Percentiles rank a stretch among this genome's conserved stretches.
Evolutionary conservation across 768 basidiomycete genomes (phyloP).

Genomic region (Suillus luteus): DNA sequence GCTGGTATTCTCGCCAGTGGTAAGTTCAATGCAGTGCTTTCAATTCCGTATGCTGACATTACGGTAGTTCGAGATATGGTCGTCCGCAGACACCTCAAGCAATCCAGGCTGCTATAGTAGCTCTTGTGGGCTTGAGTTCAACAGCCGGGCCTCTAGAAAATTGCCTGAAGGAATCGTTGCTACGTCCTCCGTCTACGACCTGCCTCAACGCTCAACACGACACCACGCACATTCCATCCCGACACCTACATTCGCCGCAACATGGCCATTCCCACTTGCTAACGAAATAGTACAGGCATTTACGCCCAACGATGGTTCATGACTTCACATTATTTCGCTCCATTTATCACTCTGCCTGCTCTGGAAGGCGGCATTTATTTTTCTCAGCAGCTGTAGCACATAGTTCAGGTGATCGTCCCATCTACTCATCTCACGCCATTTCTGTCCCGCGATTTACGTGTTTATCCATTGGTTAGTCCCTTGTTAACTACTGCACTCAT

Average conservation of each 20-base stretch:
- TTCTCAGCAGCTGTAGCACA: conserved; percentile 15
- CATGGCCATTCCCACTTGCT: neutral
- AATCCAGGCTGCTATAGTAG: conserved; percentile 63
- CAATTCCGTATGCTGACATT: conserved; percentile 12
- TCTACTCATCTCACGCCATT: conserved; percentile 5
- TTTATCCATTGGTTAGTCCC: conserved; percentile 7
- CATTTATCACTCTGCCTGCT: neutral
- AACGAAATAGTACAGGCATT: neutral
- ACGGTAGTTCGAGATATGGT: conserved; percentile 77
- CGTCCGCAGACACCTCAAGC: conserved; percentile 73
- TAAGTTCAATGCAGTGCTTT: conserved; percentile 34
- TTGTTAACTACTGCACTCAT: conserved; percentile 2
- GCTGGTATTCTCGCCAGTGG: conserved; percentile 78
- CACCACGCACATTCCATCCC: conserved; percentile 8
- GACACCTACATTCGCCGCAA: neutral
- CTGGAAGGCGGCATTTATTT: conserved; percentile 7
- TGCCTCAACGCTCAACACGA: conserved; percentile 2
- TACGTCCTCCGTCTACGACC: neutral
- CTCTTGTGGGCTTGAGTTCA: neutral
- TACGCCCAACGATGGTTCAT: conserved; percentile 1
- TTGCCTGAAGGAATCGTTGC: neutral
- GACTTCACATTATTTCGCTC: conserved; percentile 6
- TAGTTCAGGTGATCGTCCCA: conserved; percentile 5
- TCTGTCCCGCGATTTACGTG: conserved; percentile 2
- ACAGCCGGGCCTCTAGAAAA: conserved; percentile 1